Evolutionary conservation across 352 stramenopile genomes (phyloP).

Genomic region (Phytophthora pluvialis): DNA sequence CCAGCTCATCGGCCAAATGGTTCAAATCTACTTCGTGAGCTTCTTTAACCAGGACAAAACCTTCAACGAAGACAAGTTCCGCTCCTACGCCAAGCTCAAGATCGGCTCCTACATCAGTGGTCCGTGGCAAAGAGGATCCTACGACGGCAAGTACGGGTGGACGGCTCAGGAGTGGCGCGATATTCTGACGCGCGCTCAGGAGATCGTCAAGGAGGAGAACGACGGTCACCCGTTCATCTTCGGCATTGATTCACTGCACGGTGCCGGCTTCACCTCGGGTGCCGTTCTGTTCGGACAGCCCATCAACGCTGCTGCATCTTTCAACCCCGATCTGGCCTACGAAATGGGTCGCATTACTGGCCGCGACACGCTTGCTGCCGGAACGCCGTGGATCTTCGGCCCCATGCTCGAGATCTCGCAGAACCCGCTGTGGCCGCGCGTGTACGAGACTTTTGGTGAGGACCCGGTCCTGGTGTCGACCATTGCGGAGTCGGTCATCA

Average conservation of each 20-base stretch:
- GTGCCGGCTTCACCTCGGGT: slow-evolving; percentile 83
- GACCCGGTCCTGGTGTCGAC: slow-evolving; percentile 79
- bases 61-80: slow-evolving; percentile 65
- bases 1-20: slow-evolving; percentile 86
- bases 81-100: slow-evolving; percentile 73
- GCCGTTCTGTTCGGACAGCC: slow-evolving; percentile 88
- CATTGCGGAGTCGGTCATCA: slow-evolving; percentile 72
- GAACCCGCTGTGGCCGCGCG: slow-evolving; percentile 86
- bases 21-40: slow-evolving; percentile 82
- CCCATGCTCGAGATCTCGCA: slow-evolving; percentile 86
- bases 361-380: slow-evolving; percentile 82
- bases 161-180: slow-evolving; percentile 72
- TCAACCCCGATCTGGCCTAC: slow-evolving; percentile 81
- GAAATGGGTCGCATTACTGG: slow-evolving; percentile 72
- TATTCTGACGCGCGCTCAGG: slow-evolving; percentile 71
- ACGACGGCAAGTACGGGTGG: slow-evolving; percentile 49
- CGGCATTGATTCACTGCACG: slow-evolving; percentile 90
- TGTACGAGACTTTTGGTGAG: slow-evolving; percentile 94
- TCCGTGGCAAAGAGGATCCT: slow-evolving; percentile 35
- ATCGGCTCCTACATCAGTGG: slow-evolving; percentile 91
- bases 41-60: slow-evolving; percentile 69
- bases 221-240: slow-evolving; percentile 78
- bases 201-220: slow-evolving; percentile 73
- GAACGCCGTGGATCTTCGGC: slow-evolving; percentile 91
- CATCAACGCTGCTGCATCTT: slow-evolving; percentile 88